Conservation (phyloP, 768 basidiomycete species). For the Boletus vermiculosoides region DNA sequence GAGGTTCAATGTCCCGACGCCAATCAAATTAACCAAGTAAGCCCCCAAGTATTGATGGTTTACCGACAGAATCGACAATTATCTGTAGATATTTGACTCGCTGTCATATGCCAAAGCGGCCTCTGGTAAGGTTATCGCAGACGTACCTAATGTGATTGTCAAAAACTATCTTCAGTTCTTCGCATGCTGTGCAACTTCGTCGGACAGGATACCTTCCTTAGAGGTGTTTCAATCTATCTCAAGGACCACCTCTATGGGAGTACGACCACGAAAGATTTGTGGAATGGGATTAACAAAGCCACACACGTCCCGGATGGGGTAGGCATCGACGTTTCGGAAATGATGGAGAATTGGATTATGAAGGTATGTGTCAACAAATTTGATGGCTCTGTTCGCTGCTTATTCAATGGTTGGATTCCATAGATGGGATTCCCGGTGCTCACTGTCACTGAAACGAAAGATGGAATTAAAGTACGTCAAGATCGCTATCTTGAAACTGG, state of each 20-base stretch:
- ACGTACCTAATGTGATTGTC: neutral
- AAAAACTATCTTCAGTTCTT: constrained; percentile 53
- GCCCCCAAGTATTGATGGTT: neutral
- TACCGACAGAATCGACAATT: neutral
- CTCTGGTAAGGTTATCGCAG: constrained; percentile 47
- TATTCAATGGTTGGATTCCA: neutral
- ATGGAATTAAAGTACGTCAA: constrained; percentile 78
- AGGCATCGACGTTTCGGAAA: constrained; percentile 60
- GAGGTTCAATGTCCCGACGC: constrained; percentile 89
- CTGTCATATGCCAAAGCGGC: constrained; percentile 86
- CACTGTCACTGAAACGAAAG: constrained; percentile 73
- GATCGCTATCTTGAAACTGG: constrained; percentile 92
- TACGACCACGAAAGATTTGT: constrained; percentile 82
- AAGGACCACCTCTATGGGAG: constrained; percentile 86
- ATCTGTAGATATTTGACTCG: constrained; percentile 78
- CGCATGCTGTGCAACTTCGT: constrained; percentile 90
- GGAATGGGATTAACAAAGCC: constrained; percentile 78
- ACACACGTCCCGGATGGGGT: constrained; percentile 42
- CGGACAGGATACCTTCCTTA: constrained; percentile 84
- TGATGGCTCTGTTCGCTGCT: neutral
- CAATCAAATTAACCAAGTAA: constrained; percentile 75
- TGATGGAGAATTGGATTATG: constrained; percentile 92
- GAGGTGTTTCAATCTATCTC: constrained; percentile 88
- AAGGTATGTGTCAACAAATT: constrained; percentile 45
- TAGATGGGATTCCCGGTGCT: constrained; percentile 86